phyloP scores from a whole-genome alignment of 176 grass and related monocot species.

The Puya raimondii region DNA sequence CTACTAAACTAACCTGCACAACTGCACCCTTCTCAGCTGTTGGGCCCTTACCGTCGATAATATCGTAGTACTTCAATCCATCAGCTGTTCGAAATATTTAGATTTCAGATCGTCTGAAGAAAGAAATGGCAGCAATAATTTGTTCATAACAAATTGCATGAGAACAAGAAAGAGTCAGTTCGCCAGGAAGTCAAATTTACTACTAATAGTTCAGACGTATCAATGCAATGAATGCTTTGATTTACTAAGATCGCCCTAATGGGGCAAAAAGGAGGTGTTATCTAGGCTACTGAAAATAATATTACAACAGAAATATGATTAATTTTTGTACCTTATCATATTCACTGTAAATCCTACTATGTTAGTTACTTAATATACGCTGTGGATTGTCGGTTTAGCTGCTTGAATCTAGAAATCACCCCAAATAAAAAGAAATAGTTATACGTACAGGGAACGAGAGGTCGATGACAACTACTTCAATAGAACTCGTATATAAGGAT shows the following conservation, averaged over 20 bases:
- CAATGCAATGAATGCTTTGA: too few relatives aligned
- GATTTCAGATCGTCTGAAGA: neutral
- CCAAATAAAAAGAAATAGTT: too few relatives aligned
- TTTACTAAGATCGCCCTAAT: too few relatives aligned
- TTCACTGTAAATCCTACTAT: too few relatives aligned
- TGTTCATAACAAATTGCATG: neutral
- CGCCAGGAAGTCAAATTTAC: neutral
- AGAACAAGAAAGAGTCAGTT: neutral
- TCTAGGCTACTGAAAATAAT: neutral
- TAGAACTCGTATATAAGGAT: too few relatives aligned
- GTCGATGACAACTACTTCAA: too few relatives aligned
- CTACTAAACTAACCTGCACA: constrained; percentile 42
- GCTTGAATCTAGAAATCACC: too few relatives aligned
- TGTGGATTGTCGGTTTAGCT: too few relatives aligned
- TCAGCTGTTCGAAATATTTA: constrained; percentile 43
- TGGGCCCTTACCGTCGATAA: constrained; percentile 61
- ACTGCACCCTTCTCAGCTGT: constrained; percentile 56
- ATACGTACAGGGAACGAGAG: too few relatives aligned
- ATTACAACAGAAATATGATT: neutral
- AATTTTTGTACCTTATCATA: too few relatives aligned
- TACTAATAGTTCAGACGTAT: neutral
- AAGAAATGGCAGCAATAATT: neutral
- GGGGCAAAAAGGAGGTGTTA: neutral
- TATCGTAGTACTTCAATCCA: constrained; percentile 85
- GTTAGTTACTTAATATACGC: too few relatives aligned